Conservation (phyloP, 2,329 filamentous ascomycete species). For the Helicocarpus griseus region DNA sequence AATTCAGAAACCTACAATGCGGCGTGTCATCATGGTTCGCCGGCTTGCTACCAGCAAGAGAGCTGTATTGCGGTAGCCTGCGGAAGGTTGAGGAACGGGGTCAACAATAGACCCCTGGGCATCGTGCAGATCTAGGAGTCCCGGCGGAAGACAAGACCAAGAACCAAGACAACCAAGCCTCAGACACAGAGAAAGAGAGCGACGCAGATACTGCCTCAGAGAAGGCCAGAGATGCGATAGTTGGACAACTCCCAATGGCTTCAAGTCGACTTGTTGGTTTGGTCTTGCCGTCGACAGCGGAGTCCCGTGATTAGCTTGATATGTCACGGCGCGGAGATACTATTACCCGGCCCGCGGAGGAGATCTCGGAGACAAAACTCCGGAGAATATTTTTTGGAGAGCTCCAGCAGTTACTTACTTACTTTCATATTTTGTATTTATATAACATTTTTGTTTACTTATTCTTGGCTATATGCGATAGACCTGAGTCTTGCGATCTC, state of each 20-base stretch:
- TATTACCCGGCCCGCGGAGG: not conserved
- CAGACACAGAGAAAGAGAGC: too few species aligned
- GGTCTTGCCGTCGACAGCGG: not conserved
- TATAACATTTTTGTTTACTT: not conserved
- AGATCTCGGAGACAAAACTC: too few species aligned
- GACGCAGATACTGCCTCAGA: too few species aligned
- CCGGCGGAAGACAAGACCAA: not conserved
- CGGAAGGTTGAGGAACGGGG: conserved; percentile 12
- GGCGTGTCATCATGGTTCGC: conserved; percentile 31
- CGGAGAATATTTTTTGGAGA: not conserved
- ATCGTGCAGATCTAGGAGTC: conserved; percentile 6
- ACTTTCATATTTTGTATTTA: not conserved
- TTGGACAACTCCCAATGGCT: too few species aligned
- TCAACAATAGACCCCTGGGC: conserved; percentile 4
- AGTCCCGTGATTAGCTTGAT: not conserved
- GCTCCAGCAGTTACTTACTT: not conserved
- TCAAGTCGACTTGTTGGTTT: not conserved
- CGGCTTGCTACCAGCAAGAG: conserved; percentile 1
- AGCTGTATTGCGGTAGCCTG: not conserved
- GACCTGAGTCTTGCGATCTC: not conserved
- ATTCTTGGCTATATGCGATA: not conserved
- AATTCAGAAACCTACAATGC: conserved; percentile 25
- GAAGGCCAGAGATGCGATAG: not conserved
- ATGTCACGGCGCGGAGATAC: not conserved
- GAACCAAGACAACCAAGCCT: too few species aligned